phyloP scores from a whole-genome alignment of 176 grass and related monocot species.

The Typha latifolia region DNA sequence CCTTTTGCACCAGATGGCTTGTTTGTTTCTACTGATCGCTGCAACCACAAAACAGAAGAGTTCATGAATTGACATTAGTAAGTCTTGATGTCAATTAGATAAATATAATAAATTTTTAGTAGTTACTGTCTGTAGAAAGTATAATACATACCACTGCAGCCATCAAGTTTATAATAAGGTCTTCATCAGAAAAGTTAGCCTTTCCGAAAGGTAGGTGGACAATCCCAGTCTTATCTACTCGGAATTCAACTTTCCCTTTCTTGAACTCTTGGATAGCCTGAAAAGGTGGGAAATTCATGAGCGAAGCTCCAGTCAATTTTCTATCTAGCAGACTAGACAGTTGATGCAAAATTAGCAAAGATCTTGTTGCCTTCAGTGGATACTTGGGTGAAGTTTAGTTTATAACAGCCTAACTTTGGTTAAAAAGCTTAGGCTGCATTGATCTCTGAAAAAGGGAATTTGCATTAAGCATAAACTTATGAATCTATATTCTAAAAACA shows the following conservation, averaged over 20 bases:
- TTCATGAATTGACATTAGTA: background rate
- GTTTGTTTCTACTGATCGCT: conserved; percentile 86
- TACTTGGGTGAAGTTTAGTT: too few species aligned
- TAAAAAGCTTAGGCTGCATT: too few species aligned
- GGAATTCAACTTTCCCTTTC: conserved; percentile 97
- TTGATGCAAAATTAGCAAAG: too few species aligned
- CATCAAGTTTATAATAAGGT: conserved; percentile 88
- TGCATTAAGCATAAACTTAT: too few species aligned
- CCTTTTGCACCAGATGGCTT: conserved; percentile 97
- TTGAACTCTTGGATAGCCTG: conserved; percentile 98
- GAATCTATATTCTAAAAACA: too few species aligned
- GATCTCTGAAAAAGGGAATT: too few species aligned
- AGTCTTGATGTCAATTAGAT: background rate
- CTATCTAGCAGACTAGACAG: too few species aligned
- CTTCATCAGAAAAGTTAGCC: conserved; percentile 77
- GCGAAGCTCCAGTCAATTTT: too few species aligned
- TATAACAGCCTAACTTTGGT: too few species aligned
- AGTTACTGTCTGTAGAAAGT: background rate
- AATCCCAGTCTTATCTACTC: conserved; percentile 92
- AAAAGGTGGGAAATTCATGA: conserved; percentile 7
- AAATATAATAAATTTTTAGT: background rate
- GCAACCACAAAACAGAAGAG: conserved; percentile 12
- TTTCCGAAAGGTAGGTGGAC: conserved; percentile 89
- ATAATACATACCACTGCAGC: conserved; percentile 70
- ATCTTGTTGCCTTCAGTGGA: too few species aligned